Percentiles rank a stretch among this genome's conserved stretches.
Evolutionary conservation across 805 yeast species (phyloP).

Genomic region (Yarrowia divulgata): DNA sequence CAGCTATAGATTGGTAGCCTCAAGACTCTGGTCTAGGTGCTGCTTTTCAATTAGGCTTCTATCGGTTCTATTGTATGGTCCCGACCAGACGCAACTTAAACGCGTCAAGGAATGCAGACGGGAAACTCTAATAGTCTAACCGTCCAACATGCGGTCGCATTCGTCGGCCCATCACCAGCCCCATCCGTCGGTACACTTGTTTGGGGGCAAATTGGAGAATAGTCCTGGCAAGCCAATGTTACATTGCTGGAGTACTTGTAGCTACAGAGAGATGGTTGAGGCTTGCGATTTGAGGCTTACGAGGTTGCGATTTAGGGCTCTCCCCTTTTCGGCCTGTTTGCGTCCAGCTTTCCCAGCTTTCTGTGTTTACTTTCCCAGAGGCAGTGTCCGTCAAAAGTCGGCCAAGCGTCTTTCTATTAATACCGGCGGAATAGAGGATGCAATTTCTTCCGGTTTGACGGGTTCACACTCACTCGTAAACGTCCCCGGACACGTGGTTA

Average conservation of each 20-base stretch:
- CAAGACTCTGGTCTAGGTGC: neutral
- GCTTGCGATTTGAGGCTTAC: no score
- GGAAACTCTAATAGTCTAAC: neutral
- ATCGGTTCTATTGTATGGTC: conserved; percentile 8
- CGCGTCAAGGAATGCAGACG: conserved; percentile 24
- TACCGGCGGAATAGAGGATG: no score
- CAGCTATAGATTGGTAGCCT: no score
- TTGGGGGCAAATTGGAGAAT: conserved; percentile 9
- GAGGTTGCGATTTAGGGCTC: no score
- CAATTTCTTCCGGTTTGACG: no score
- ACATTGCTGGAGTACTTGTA: no score
- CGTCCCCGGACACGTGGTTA: no score
- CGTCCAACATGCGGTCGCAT: neutral
- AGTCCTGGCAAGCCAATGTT: no score
- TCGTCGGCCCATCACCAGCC: conserved; percentile 22
- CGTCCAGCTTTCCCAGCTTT: neutral
- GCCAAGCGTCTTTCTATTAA: no score
- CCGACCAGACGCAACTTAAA: neutral
- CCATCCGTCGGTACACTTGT: neutral
- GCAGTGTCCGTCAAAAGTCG: neutral
- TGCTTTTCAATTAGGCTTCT: neutral
- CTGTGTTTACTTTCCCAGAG: conserved; percentile 5
- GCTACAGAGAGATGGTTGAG: no score
- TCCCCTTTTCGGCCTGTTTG: no score
- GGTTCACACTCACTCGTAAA: no score